Evolutionary conservation across 2,329 filamentous ascomycete species (phyloP), one percentile per base, ranked within the genome.

Genomic region (Ophiobolus disseminans): DNA sequence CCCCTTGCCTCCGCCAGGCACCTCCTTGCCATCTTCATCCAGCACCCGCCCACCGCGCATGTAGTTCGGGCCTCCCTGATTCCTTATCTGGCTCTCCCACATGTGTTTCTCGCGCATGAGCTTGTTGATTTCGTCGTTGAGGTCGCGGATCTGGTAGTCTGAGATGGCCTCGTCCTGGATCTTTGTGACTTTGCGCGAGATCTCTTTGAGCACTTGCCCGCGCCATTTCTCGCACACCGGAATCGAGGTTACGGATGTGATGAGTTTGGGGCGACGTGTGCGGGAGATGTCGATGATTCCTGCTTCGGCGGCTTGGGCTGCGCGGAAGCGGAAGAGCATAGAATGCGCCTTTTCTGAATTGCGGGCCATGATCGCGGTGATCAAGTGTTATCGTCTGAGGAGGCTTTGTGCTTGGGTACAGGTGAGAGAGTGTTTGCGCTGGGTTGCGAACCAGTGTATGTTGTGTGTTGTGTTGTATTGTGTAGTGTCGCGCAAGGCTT

Each of bases 111-210:
- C 94, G 57, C 91, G 87, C 90, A 99, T 97, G 55, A 96, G 83
- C 78, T 96, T 96, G 81, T 99, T 99, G 81, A 99, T 96, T 76
- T 99, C 94, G 75, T 99, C 94, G 78, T 99, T 99, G 70, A 99
- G 81, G 75, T 99, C 94, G 68, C 94, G 87, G 74, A 99, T 91
- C 80, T 97, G 94, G 79, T 89, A 97, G 80, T 99, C 94, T 75
- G 86, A 91, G n/a, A 99, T 82, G 37, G 88, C 86, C 7, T 85
- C 80, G 65, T 99, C 94, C 73, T 99, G 94, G 77, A 99, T 97
- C 70, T 90, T 90, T 57, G 91, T 91, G 48, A 99, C 91, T 76
- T 99, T 99, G 76, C 94, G 91, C 58, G 88, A 93, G 68, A 99
- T 93, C 73, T 99, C 94, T 73, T 96, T 96, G 55, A 99, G 86